Percentiles rank a stretch among this genome's conserved stretches.
Conservation (phyloP, 129 eudicot genomes). For the Daucus carota region DNA sequence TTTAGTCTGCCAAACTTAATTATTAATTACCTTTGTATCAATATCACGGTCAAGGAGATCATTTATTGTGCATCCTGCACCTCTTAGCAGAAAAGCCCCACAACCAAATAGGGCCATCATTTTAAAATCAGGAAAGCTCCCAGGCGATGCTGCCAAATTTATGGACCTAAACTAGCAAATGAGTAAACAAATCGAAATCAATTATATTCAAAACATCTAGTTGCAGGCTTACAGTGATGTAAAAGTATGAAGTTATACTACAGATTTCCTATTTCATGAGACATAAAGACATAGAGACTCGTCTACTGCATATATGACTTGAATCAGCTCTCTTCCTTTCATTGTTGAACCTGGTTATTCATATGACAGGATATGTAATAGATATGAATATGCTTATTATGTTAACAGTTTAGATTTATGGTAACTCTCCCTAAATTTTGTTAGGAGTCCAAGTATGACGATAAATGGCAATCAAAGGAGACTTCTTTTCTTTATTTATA, state of each 20-base stretch:
- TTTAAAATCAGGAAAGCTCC: slow-evolving; percentile 78
- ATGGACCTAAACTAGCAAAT: slow-evolving; percentile 61
- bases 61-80: slow-evolving; percentile 94
- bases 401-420: not conserved
- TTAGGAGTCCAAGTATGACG: not conserved
- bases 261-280: not conserved
- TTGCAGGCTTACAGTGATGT: not conserved
- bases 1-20: not conserved
- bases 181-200: not conserved
- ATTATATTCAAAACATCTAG: not conserved
- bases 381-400: not conserved
- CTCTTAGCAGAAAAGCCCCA: slow-evolving; percentile 86
- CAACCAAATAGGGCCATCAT: slow-evolving; percentile 86
- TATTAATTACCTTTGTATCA: slow-evolving; percentile 60
- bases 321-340: not conserved
- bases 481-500: not conserved
- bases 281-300: too few species aligned
- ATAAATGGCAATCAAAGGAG: not conserved
- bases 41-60: slow-evolving; percentile 94
- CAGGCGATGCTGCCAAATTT: slow-evolving; percentile 75
- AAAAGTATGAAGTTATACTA: not conserved
- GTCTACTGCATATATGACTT: too few species aligned
- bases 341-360: not conserved
- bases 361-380: not conserved
- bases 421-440: not conserved